Conservation (phyloP, 352 stramenopile genomes). For the Phytophthora kernoviae region DNA sequence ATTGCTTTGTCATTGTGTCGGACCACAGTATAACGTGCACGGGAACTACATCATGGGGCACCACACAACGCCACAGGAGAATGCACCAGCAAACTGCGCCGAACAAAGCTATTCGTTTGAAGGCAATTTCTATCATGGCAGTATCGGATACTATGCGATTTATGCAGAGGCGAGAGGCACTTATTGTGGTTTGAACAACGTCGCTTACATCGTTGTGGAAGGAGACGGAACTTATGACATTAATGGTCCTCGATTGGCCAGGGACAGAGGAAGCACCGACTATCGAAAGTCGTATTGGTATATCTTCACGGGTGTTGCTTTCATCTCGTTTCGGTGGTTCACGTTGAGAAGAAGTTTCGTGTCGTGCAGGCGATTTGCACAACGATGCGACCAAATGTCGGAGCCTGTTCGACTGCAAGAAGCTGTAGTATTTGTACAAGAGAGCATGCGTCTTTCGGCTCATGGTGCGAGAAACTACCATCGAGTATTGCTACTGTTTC, state of each 20-base stretch:
- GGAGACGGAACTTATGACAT: slow-evolving; percentile 22
- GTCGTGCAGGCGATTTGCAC: slow-evolving; percentile 13
- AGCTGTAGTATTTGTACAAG: slow-evolving; percentile 19
- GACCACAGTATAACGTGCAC: slow-evolving; percentile 22
- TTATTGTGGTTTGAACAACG: slow-evolving; percentile 18
- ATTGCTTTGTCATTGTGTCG: slow-evolving; percentile 16
- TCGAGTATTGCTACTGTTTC: slow-evolving; percentile 15
- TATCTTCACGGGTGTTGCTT: slow-evolving; percentile 9
- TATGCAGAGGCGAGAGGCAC: slow-evolving; percentile 24
- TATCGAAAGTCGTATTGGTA: slow-evolving; percentile 37
- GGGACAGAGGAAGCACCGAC: slow-evolving; percentile 10
- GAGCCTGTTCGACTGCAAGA: slow-evolving; percentile 22
- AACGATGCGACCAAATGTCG: slow-evolving; percentile 11
- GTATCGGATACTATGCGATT: slow-evolving; percentile 36
- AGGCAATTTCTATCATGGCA: slow-evolving; percentile 36
- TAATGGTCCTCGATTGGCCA: slow-evolving; percentile 16
- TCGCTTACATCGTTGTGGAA: slow-evolving; percentile 12
- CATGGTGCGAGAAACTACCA: slow-evolving; percentile 27
- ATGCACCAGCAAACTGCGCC: slow-evolving; percentile 3
- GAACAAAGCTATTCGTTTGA: slow-evolving; percentile 13
- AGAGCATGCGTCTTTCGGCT: slow-evolving; percentile 20
- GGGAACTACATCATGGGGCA: slow-evolving; percentile 13
- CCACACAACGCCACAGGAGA: slow-evolving; percentile 1
- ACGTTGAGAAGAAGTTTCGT: slow-evolving; percentile 25
- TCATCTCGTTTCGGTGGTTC: slow-evolving; percentile 18